phyloP scores from a whole-genome alignment of 768 basidiomycete genomes.

The Pulveroboletus sp. region DNA sequence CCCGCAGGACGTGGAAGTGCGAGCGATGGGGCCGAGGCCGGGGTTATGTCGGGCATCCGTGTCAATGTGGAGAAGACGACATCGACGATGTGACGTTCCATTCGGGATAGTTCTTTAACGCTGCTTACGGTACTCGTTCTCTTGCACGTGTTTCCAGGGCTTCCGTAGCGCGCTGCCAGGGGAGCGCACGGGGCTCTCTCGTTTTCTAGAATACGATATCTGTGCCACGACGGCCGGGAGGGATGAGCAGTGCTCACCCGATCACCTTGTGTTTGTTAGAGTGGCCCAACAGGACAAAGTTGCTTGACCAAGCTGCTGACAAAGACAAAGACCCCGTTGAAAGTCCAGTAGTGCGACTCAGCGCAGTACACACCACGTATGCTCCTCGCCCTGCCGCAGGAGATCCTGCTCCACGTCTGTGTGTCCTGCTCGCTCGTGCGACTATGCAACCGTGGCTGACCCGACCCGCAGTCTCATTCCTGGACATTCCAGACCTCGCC shows the following conservation, averaged over 20 bases:
- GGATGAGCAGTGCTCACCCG: conserved; percentile 14
- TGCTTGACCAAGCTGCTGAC: background rate
- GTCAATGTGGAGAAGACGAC: conserved; percentile 62
- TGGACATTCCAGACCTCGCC: conserved; percentile 70
- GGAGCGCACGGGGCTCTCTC: conserved; percentile 11
- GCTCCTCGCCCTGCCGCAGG: conserved; percentile 45
- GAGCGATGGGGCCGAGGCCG: conserved; percentile 21
- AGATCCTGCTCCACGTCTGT: conserved; percentile 59
- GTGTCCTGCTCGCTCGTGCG: conserved; percentile 14
- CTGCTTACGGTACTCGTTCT: conserved; percentile 19
- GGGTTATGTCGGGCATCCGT: conserved; percentile 40
- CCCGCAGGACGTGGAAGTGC: conserved; percentile 12
- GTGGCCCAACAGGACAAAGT: background rate
- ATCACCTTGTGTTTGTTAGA: conserved; percentile 5
- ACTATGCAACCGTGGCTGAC: background rate
- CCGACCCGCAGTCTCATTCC: conserved; percentile 49
- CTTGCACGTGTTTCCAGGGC: conserved; percentile 16
- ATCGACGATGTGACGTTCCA: conserved; percentile 37
- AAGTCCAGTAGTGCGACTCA: too few species aligned
- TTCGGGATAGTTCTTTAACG: conserved; percentile 12
- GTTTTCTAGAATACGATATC: conserved; percentile 18
- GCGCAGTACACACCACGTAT: background rate
- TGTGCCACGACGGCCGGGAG: conserved; percentile 9
- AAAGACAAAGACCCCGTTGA: too few species aligned
- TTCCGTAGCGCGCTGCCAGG: conserved; percentile 5